phyloP scores from a whole-genome alignment of 2,329 filamentous ascomycete genomes.

The Pestalotiopsis sp. region DNA sequence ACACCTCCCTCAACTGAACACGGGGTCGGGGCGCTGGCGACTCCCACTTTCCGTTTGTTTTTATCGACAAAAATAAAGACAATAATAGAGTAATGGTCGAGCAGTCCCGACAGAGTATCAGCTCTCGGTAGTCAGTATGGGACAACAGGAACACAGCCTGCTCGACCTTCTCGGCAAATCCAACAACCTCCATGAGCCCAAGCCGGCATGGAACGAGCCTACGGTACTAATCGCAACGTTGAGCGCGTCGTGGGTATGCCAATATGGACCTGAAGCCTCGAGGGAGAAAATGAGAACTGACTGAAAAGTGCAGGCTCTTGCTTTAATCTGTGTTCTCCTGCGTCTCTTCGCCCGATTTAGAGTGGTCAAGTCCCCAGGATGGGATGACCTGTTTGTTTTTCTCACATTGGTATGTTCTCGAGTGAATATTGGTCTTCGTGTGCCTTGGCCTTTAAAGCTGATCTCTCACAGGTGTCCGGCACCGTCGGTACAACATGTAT shows the following conservation, averaged over 20 bases:
- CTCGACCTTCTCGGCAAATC: slow-evolving; percentile 16
- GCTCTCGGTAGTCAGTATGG: slow-evolving; percentile 10
- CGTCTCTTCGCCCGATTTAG: slow-evolving; percentile 23
- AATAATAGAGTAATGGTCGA: not conserved
- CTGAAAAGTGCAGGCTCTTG: slow-evolving; percentile 3
- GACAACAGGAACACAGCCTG: slow-evolving; percentile 12
- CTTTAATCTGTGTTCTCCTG: slow-evolving; percentile 17
- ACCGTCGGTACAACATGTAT: slow-evolving; percentile 2
- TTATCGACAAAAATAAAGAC: not conserved
- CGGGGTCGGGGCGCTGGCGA: not conserved
- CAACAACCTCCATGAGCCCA: slow-evolving; percentile 22
- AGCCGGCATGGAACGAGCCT: slow-evolving; percentile 20
- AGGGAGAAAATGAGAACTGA: not conserved
- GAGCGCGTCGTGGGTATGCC: slow-evolving; percentile 15
- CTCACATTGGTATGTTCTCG: slow-evolving; percentile 9
- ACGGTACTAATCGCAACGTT: slow-evolving; percentile 16
- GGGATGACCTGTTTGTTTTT: slow-evolving; percentile 26
- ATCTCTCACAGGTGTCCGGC: not conserved
- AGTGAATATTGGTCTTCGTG: not conserved
- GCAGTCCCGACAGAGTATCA: not conserved
- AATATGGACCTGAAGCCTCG: not conserved
- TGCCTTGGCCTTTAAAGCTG: not conserved
- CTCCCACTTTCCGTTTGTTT: not conserved
- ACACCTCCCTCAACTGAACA: not conserved
- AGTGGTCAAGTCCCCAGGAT: slow-evolving; percentile 20